A percentile compares a stretch with the other conserved stretches of the same genome.
These are phyloP conservation scores for Margaritispora aquatica DNA, from an alignment of 495 filamentous ascomycete genomes.

Conservation along the genomic window DNA sequence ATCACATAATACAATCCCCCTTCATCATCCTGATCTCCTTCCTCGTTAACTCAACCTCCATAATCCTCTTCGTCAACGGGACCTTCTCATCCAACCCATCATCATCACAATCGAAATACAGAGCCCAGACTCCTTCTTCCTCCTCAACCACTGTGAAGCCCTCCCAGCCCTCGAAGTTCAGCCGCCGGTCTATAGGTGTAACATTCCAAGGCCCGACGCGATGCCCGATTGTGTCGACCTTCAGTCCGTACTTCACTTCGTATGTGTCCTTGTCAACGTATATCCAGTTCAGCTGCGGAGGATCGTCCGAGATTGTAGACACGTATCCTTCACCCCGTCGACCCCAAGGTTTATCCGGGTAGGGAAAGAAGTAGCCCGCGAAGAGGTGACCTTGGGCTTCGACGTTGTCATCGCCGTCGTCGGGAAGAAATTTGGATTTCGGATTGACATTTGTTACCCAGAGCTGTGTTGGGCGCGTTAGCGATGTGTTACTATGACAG, in stretches of 20 bases:
- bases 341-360: constrained; percentile 49
- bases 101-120: constrained; percentile 43
- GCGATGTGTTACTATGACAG: no score
- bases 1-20: constrained; percentile 18
- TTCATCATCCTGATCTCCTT: constrained; percentile 32
- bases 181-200: constrained; percentile 45
- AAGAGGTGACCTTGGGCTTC: constrained; percentile 44
- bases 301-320: constrained; percentile 49
- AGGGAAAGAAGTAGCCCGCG: constrained; percentile 54
- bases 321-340: constrained; percentile 40
- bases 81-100: constrained; percentile 35
- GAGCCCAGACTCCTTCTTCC: constrained; percentile 31
- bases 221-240: constrained; percentile 36
- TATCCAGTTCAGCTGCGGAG: constrained; percentile 60
- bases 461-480: constrained; percentile 7
- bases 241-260: constrained; percentile 47
- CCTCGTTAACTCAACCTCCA: constrained; percentile 37
- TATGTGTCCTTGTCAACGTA: constrained; percentile 52
- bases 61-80: constrained; percentile 23
- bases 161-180: constrained; percentile 49
- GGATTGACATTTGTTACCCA: constrained; percentile 21
- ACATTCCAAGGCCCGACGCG: constrained; percentile 51
- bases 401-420: constrained; percentile 29
- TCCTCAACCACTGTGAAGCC: constrained; percentile 40
- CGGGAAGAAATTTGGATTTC: constrained; percentile 28